Evolutionary conservation across 305 asterid species (phyloP), one percentile per base, ranked within the genome.

Genomic region (Fraxinus sp.): DNA sequence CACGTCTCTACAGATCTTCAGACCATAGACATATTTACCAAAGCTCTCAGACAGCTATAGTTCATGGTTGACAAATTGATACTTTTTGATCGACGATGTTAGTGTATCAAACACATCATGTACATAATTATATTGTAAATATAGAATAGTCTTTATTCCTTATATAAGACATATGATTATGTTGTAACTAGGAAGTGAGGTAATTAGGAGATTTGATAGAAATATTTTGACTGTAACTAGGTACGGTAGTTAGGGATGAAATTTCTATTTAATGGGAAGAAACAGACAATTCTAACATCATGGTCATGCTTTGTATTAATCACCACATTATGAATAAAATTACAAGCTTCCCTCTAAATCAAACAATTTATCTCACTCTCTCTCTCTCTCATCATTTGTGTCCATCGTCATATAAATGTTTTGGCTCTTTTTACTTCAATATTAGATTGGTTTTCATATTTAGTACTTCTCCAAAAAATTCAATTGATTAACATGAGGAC

Each of bases 401-500:
- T 55, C 26, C 24, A 7, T 55, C 64, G 3, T 55, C 64, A n/a
- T 55, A 55, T 55, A n/a, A 55, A 55, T 55, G 10, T 18, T 55
- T 55, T n/a, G 24, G 26, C 66, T n/a, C 26, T 55, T 18, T 55
- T 18, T 18, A 22, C 14, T 78, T n/a, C 81, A 78, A 57, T 52
- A 55, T 22, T 55, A 18, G 22, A 41, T 35, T 8, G 32, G 4
- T 62, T 14, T 62, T 73, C 77, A 78, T 28, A 75, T 24, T 35
- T 41, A 30, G 26, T 41, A 57, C 70, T 72, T 44, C 80, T 79
- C 71, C 76, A 46, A 74, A n/a, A 8, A 80, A 36, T 39, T 70
- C 46, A 70, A 55, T 52, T 52, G 59, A 24, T 78, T n/a, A 41
- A 44, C 37, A 80, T 57, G 13, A 44, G 46, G 66, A 41, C 0